phyloP scores from a whole-genome alignment of 257 asterid species.

The Jacaranda mimosifolia region DNA sequence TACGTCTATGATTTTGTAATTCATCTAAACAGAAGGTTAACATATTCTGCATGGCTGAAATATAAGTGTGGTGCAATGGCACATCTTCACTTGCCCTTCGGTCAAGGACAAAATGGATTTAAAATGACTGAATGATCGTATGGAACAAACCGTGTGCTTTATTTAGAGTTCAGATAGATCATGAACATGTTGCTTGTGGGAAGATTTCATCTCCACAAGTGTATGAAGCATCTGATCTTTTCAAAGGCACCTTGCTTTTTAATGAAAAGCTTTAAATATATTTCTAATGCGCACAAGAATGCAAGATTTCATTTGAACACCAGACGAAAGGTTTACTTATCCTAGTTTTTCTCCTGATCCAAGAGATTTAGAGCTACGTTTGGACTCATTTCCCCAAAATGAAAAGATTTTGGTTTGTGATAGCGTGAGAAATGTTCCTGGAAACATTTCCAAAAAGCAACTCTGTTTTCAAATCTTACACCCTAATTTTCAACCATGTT shows the following conservation, averaged over 20 bases:
- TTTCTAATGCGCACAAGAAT: background rate
- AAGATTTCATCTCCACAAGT: conserved; percentile 22
- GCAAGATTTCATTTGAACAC: background rate
- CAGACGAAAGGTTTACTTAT: background rate
- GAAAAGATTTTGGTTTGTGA: background rate
- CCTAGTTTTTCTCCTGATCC: background rate
- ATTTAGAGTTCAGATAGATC: conserved; percentile 1
- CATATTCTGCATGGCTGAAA: conserved; percentile 9
- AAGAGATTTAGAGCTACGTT: background rate
- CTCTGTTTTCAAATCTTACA: background rate
- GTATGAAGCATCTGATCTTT: conserved; percentile 13
- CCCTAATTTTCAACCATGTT: background rate
- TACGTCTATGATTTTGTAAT: background rate
- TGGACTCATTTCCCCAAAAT: background rate
- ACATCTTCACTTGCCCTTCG: conserved; percentile 17
- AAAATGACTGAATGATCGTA: background rate
- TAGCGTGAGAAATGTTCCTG: background rate
- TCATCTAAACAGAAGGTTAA: conserved; percentile 8
- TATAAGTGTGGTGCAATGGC: background rate
- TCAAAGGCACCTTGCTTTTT: background rate
- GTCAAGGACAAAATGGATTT: conserved; percentile 9
- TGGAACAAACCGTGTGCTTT: conserved; percentile 10
- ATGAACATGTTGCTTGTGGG: background rate
- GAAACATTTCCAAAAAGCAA: background rate
- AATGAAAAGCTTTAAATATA: background rate